Conservation (phyloP, 2,329 filamentous ascomycete genomes). For the Penicillium sp. region DNA sequence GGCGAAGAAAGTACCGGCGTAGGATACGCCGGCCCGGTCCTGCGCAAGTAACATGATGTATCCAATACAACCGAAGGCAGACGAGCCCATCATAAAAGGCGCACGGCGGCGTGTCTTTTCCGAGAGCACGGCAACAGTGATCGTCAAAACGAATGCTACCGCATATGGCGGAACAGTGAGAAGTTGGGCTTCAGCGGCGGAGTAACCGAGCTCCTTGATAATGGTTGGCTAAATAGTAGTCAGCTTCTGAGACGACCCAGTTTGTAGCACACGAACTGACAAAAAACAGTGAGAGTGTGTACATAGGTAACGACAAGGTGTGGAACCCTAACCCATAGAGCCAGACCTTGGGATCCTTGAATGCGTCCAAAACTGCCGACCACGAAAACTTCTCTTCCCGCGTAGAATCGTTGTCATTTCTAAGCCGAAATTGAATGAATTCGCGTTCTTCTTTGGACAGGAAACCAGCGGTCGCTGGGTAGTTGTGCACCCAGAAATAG, state of each 20-base stretch:
- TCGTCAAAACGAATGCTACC: conserved; percentile 57
- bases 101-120: conserved; percentile 57
- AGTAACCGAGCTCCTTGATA: conserved; percentile 43
- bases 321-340: conserved; percentile 19
- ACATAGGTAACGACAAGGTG: conserved; percentile 33
- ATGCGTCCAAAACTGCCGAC: conserved; percentile 58
- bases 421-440: conserved; percentile 59
- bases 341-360: conserved; percentile 50
- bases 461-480: conserved; percentile 42
- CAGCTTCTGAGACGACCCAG: background rate
- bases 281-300: conserved; percentile 39
- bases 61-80: conserved; percentile 56
- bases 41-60: conserved; percentile 59
- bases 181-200: conserved; percentile 45
- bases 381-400: conserved; percentile 65
- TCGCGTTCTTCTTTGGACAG: conserved; percentile 49
- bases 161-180: conserved; percentile 63
- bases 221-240: conserved; percentile 36
- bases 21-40: conserved; percentile 53
- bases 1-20: conserved; percentile 59
- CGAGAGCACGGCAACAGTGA: conserved; percentile 56
- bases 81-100: conserved; percentile 59
- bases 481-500: conserved; percentile 43
- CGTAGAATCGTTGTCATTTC: conserved; percentile 65
- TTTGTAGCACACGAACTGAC: conserved; percentile 13